Evolutionary conservation across 805 yeast genomes (phyloP).

Genomic region (Saccharomycopsis babjevae): DNA sequence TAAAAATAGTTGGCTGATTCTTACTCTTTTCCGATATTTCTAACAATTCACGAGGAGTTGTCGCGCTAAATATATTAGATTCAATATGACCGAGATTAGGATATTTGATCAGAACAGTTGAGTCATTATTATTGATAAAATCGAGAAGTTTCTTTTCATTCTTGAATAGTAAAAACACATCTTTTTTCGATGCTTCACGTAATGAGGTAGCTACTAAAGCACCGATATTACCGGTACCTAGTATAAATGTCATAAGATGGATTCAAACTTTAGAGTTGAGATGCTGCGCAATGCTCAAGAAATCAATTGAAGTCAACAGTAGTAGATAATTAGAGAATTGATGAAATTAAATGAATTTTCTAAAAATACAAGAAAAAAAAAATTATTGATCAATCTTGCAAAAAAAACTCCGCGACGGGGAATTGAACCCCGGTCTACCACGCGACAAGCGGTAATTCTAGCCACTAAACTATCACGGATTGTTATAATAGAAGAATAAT

Average conservation of each 20-base stretch:
- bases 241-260: slow-evolving; percentile 8
- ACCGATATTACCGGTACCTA: slow-evolving; percentile 17
- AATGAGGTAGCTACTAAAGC: slow-evolving; percentile 36
- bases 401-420: too few relatives aligned
- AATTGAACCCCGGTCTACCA: too few relatives aligned
- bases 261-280: too few relatives aligned
- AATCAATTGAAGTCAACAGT: too few relatives aligned
- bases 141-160: slow-evolving; percentile 24
- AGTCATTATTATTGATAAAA: slow-evolving; percentile 24
- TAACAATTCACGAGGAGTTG: neutral
- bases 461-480: too few relatives aligned
- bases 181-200: slow-evolving; percentile 23
- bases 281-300: too few relatives aligned
- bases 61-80: slow-evolving; percentile 17
- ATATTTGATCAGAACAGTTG: slow-evolving; percentile 23
- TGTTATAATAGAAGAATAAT: too few relatives aligned
- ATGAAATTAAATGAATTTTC: too few relatives aligned
- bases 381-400: too few relatives aligned
- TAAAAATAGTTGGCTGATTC: neutral
- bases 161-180: slow-evolving; percentile 26
- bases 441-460: too few relatives aligned
- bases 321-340: too few relatives aligned
- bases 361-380: too few relatives aligned
- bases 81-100: slow-evolving; percentile 14
- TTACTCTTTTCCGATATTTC: neutral